These are phyloP conservation scores for Tricharina praecox DNA, from an alignment of 495 filamentous ascomycete genomes.

Conservation along the genomic window DNA sequence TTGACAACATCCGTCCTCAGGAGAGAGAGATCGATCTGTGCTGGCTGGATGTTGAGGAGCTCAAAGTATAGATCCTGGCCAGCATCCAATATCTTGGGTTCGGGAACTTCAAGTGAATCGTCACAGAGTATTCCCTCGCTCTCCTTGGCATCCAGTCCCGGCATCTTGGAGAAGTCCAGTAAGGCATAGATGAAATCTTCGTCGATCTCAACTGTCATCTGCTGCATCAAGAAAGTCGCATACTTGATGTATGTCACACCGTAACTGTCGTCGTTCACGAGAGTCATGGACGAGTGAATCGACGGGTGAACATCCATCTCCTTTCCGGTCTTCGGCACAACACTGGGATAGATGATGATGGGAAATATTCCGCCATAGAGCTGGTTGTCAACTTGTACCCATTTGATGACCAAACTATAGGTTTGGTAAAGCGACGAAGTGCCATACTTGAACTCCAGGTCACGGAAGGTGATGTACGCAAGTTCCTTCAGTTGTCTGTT, in stretches of 20 bases:
- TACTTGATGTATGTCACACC: constrained; percentile 98
- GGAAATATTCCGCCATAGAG: constrained; percentile 97
- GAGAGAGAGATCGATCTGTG: constrained; percentile 94
- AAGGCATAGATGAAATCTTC: constrained; percentile 96
- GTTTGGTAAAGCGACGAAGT: constrained; percentile 91
- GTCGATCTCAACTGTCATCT: constrained; percentile 96
- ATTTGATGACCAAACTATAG: constrained; percentile 74
- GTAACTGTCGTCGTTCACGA: constrained; percentile 92
- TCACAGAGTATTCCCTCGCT: constrained; percentile 74
- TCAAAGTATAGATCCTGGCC: constrained; percentile 96
- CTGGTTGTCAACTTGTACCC: constrained; percentile 98
- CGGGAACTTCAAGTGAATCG: constrained; percentile 75
- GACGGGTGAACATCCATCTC: constrained; percentile 96
- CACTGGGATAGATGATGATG: constrained; percentile 89
- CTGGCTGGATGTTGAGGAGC: constrained; percentile 85
- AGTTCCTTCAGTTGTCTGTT: constrained; percentile 83
- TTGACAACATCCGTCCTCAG: constrained; percentile 94
- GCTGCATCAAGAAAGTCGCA: constrained; percentile 77
- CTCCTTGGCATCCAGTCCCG: constrained; percentile 81
- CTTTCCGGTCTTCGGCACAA: constrained; percentile 94
- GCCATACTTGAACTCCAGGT: constrained; percentile 76
- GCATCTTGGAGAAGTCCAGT: constrained; percentile 85
- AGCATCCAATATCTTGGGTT: constrained; percentile 64
- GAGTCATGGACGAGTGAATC: constrained; percentile 73
- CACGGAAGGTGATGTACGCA: constrained; percentile 83